A percentile compares a stretch with the other conserved stretches of the same genome.
Evolutionary conservation across 129 eudicot genomes (phyloP).

Genomic region (Silybum marianum): DNA sequence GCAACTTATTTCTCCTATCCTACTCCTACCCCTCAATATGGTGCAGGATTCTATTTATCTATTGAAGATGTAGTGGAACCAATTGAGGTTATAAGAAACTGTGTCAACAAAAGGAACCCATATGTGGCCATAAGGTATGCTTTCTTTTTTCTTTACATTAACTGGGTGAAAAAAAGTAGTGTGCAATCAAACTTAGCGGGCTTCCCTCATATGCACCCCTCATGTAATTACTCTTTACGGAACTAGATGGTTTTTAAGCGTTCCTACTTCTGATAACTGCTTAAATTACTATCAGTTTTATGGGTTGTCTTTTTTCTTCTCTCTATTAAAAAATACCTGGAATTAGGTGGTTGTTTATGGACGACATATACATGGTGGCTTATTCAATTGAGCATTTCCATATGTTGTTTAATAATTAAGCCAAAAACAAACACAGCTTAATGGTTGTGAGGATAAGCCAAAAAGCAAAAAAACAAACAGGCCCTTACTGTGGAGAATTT

Average conservation of each 20-base stretch:
- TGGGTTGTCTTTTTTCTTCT: not conserved
- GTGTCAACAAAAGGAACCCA: constrained; percentile 55
- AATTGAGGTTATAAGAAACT: constrained; percentile 59
- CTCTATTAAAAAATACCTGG: not conserved
- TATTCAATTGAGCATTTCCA: not conserved
- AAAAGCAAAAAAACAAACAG: not conserved
- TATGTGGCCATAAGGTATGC: constrained; percentile 68
- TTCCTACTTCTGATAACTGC: not conserved
- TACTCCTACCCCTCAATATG: constrained; percentile 5
- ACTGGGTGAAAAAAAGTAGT: not conserved
- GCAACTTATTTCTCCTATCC: constrained; percentile 1
- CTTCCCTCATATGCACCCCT: not conserved
- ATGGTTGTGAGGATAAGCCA: not conserved
- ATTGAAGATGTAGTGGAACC: constrained; percentile 56
- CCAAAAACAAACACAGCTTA: not conserved
- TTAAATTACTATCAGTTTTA: not conserved
- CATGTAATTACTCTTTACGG: not conserved
- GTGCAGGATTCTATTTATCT: constrained; percentile 58
- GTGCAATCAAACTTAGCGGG: not conserved
- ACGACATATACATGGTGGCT: not conserved
- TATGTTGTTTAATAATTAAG: not conserved
- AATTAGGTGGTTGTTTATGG: not conserved
- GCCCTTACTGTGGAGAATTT: not conserved
- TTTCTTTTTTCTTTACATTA: constrained; percentile 6
- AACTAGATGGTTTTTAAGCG: not conserved